Conservation (phyloP, 176 grass and related monocot genomes). For the Eleusine coracana region DNA sequence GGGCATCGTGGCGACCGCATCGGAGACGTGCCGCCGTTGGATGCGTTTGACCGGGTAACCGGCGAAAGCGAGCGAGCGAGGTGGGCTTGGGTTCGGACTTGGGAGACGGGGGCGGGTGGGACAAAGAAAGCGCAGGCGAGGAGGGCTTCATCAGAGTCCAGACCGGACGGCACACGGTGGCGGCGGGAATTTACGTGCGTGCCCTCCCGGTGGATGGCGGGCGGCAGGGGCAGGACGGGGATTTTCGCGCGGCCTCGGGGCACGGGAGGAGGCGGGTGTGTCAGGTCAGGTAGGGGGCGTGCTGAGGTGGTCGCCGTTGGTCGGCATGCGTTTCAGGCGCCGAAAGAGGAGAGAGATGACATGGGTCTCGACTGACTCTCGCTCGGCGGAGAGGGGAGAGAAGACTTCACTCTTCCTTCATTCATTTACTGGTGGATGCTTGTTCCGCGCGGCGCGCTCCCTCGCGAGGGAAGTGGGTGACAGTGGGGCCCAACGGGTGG, state of each 20-base stretch:
- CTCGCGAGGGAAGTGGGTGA: constrained; percentile 31
- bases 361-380: background rate
- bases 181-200: constrained; percentile 36
- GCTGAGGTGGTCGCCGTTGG: constrained; percentile 67
- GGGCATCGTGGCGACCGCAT: constrained; percentile 50
- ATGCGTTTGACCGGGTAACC: constrained; percentile 86
- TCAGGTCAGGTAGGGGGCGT: constrained; percentile 5
- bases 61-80: constrained; percentile 47
- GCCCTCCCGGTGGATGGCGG: background rate
- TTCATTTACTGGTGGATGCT: too few relatives aligned
- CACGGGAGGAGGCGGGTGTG: constrained; percentile 32
- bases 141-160: constrained; percentile 32
- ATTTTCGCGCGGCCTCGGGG: constrained; percentile 38
- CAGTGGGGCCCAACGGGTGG: constrained; percentile 25
- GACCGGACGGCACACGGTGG: constrained; percentile 64
- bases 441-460: background rate
- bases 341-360: constrained; percentile 39
- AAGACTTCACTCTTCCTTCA: background rate
- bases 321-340: constrained; percentile 46
- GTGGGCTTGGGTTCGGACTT: constrained; percentile 36
- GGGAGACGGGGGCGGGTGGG: constrained; percentile 18
- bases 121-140: constrained; percentile 46
- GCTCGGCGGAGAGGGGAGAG: background rate
- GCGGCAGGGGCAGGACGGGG: constrained; percentile 28
- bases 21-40: constrained; percentile 80